phyloP scores from a whole-genome alignment of 1,284 basidiomycete species.

The Neolentinus lepideus region DNA sequence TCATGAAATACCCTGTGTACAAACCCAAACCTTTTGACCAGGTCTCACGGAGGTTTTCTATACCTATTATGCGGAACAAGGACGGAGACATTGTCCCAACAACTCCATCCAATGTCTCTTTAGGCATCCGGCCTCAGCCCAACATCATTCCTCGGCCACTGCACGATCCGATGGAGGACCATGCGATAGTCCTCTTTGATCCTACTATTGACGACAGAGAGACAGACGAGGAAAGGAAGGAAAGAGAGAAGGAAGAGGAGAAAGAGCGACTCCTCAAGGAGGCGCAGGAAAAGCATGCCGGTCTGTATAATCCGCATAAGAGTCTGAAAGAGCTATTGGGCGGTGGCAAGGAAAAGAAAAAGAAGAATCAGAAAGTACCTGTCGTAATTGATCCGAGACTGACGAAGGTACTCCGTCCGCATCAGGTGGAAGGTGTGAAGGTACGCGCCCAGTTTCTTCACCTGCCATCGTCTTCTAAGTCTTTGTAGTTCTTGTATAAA shows the following conservation, averaged over 20 bases:
- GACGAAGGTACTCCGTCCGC: slow-evolving; percentile 85
- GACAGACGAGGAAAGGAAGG: slow-evolving; percentile 75
- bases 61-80: slow-evolving; percentile 83
- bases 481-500: slow-evolving; percentile 80
- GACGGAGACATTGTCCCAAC: slow-evolving; percentile 68
- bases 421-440: slow-evolving; percentile 98
- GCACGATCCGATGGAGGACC: slow-evolving; percentile 96
- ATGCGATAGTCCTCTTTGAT: slow-evolving; percentile 96
- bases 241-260: slow-evolving; percentile 63
- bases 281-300: slow-evolving; percentile 56
- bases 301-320: slow-evolving; percentile 88
- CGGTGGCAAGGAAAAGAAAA: slow-evolving; percentile 62
- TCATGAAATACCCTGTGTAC: slow-evolving; percentile 79
- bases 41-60: slow-evolving; percentile 65
- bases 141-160: slow-evolving; percentile 87
- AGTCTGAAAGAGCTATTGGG: slow-evolving; percentile 83
- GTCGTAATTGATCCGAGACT: slow-evolving; percentile 94
- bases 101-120: slow-evolving; percentile 63
- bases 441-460: slow-evolving; percentile 32
- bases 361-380: slow-evolving; percentile 75
- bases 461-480: slow-evolving; percentile 10
- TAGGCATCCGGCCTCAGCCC: slow-evolving; percentile 82
- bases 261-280: slow-evolving; percentile 59
- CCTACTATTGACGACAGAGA: slow-evolving; percentile 92
- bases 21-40: slow-evolving; percentile 74